Conservation (phyloP, 768 basidiomycete species). For the Panus rudis region DNA sequence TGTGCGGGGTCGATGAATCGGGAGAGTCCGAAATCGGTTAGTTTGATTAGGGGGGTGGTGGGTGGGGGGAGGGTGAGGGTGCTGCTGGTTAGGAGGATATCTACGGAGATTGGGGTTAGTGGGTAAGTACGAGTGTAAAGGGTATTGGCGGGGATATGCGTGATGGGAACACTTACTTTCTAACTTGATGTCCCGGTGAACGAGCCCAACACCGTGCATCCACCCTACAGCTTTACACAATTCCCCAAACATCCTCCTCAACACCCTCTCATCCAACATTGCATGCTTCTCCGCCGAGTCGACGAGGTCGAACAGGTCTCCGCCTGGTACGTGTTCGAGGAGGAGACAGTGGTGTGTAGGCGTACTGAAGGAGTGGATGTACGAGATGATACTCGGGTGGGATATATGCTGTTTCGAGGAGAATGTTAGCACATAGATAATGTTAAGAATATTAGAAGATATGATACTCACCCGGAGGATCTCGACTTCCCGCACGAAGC, state of each 20-base stretch:
- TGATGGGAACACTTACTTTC: conserved; percentile 55
- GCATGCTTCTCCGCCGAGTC: conserved; percentile 40
- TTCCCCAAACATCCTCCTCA: conserved; percentile 70
- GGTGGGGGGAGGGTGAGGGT: conserved; percentile 31
- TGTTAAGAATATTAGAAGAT: conserved; percentile 3
- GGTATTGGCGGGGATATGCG: no score
- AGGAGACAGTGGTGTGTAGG: conserved; percentile 71
- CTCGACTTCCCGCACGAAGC: conserved; percentile 78
- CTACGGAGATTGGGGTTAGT: conserved; percentile 28
- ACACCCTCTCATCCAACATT: conserved; percentile 35
- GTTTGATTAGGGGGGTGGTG: conserved; percentile 61
- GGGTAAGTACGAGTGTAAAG: neutral
- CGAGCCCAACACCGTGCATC: conserved; percentile 81
- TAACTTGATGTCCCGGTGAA: conserved; percentile 90
- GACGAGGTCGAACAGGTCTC: conserved; percentile 75
- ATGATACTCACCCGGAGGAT: conserved; percentile 58
- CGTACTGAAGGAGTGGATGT: conserved; percentile 65
- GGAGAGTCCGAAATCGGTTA: conserved; percentile 88
- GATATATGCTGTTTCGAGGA: conserved; percentile 58
- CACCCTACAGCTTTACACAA: conserved; percentile 73
- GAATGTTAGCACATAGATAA: neutral
- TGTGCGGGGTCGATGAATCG: conserved; percentile 65
- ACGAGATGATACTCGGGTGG: conserved; percentile 73
- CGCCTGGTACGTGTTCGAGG: conserved; percentile 68
- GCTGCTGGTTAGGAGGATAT: conserved; percentile 66